Evolutionary conservation across 495 filamentous ascomycete species (phyloP), one percentile per base, ranked within the genome.

Genomic region (Chlorociboria aeruginascens): DNA sequence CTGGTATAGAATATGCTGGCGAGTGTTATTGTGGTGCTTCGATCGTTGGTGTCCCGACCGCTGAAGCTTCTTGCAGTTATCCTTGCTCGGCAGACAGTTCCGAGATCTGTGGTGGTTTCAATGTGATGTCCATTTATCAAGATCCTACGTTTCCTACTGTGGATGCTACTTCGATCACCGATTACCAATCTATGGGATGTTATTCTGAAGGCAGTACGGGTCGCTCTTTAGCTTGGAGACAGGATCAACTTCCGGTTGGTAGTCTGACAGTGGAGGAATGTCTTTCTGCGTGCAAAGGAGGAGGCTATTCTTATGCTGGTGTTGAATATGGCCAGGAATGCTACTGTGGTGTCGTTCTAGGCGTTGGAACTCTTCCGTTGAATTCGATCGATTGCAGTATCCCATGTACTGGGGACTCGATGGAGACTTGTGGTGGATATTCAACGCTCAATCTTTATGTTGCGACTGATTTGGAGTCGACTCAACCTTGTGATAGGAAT

Each of bases 1-100:
- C 74, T 40, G 74, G 74, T 40, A 56, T 78, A 4, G 67, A 72
- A 55, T 78, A 76, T 56, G 70, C 71, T 50, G 71, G 67, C 40
- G 62, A 70, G 52, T 77, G 74, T 60, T 75, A 64, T 59, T 76
- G 74, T 51, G 73, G 73, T 32, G 48, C 63, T 36, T 69, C 70
- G 16, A 62, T 76, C 50, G 63, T 65, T 9, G 56, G 56, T 12
- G 28, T 31, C 42, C 56, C 55, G 31, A 41, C 53, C 6, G 51
- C 52, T 28, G 67, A 73, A 35, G 42, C 48, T 32, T 45, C 63
- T 28, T 77, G 74, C 60, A 63, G 52, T 45, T 66, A 61, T 39
- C 62, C 68, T 40, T 77, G 74, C 54, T 64, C 57, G 16, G 72
- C 71, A 29, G 61, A 75, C 61, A 54, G 48, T 7, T 48, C 52